Base-by-base conservation (phyloP, 805 yeast genomes). In the Candida fluviatilis region DNA sequence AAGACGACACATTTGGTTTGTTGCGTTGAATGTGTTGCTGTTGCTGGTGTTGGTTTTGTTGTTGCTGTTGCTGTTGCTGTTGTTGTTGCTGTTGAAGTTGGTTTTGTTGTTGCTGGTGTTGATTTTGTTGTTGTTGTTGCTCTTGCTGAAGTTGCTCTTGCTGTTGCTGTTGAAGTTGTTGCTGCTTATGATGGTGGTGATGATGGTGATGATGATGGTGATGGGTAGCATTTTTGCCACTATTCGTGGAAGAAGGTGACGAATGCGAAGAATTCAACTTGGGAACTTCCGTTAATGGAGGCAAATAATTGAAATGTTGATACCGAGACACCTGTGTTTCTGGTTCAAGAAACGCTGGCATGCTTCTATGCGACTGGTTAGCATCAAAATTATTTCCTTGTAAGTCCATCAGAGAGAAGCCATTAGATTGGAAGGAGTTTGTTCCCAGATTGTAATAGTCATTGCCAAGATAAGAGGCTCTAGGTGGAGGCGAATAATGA, bases 251-350 rank as follows among this genome's bases (percentile, higher is more conserved):
- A 25, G 51, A 43, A 0, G 75, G 66, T 17, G 71, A 64, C n/a
- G 75, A 57, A 18, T 63, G 66, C 0, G 85, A 78, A 1, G 86
- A 79, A 16, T 70, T 80, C 31, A 84, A 58, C 48, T 78, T 82
- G 0, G 91, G 93, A 35, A 78, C 83, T 43, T 80, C 83, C 4
- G 84, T 77, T 44, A 75, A 56, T 2, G 89, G 83, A 11, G 90
- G 87, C 18, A 84, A 60, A 49, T 81, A 82, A 55, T 82, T 83
- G 65, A 84, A 84, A 62, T 84, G 93, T 35, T 80, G 80, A 41
- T 67, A 75, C 52, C 90, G 61, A 32, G 75, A 69, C 2, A 79
- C 61, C 25, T 74, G 76, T 3, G 78, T 60, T 38, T 78, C 83
- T 4, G 78, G 76, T 38, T 73, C 76, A 15, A 58, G 38, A 31